A percentile compares a stretch with the other conserved stretches of the same genome.
Conservation (phyloP, 371 early-diverging fungal species). For the Mucor irregularis region DNA sequence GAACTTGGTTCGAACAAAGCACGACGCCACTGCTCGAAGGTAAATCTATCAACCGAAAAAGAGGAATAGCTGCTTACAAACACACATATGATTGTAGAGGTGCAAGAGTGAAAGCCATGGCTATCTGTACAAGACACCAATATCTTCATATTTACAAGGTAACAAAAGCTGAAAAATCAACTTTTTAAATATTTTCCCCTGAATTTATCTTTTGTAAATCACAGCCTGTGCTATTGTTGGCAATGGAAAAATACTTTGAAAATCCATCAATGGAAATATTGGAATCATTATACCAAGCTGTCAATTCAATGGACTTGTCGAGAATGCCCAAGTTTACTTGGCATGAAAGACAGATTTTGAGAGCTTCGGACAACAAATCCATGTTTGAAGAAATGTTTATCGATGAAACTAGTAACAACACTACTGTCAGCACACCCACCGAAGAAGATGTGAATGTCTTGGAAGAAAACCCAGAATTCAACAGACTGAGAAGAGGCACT, state of each 20-base stretch:
- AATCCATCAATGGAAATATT: slow-evolving; percentile 76
- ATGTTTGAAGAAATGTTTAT: slow-evolving; percentile 86
- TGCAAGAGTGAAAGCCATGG: slow-evolving; percentile 92
- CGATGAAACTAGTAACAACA: slow-evolving; percentile 7
- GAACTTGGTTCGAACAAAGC: slow-evolving; percentile 88
- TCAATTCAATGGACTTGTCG: slow-evolving; percentile 86
- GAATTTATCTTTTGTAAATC: not conserved
- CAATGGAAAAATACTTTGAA: slow-evolving; percentile 89
- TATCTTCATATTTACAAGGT: slow-evolving; percentile 94
- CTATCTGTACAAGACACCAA: slow-evolving; percentile 85
- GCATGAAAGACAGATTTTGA: slow-evolving; percentile 75
- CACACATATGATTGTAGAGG: slow-evolving; percentile 63
- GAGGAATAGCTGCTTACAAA: not conserved
- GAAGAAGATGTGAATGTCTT: slow-evolving; percentile 16
- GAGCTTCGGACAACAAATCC: slow-evolving; percentile 77
- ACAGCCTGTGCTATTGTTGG: slow-evolving; percentile 84
- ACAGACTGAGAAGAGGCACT: slow-evolving; percentile 42
- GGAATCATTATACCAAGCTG: slow-evolving; percentile 75
- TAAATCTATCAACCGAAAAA: slow-evolving; percentile 6
- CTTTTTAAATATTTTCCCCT: not conserved
- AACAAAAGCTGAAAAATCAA: not conserved
- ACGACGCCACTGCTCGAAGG: slow-evolving; percentile 82
- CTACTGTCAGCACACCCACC: not conserved
- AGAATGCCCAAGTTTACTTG: slow-evolving; percentile 78
- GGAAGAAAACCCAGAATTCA: slow-evolving; percentile 23